Conservation (phyloP, 2,329 filamentous ascomycete species). For the Amphichorda felina region DNA sequence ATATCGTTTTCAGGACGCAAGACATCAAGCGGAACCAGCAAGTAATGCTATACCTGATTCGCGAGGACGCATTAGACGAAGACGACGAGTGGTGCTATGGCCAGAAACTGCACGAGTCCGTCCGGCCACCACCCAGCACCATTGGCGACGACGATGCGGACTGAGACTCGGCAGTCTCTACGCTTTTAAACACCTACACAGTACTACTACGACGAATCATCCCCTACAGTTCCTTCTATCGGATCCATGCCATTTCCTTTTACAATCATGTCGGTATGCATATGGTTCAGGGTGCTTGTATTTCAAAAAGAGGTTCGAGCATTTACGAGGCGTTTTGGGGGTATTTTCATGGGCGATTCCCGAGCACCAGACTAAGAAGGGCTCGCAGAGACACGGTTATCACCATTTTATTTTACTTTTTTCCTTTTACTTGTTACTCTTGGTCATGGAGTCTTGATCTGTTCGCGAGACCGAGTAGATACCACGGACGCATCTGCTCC, state of each 20-base stretch:
- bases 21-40: slow-evolving; percentile 53
- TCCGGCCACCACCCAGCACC: slow-evolving; percentile 38
- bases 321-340: slow-evolving; percentile 16
- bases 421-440: not conserved
- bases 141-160: slow-evolving; percentile 40
- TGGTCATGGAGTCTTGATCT: too few species aligned
- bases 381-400: not conserved
- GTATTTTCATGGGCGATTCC: not conserved
- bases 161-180: slow-evolving; percentile 7
- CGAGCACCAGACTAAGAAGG: too few species aligned
- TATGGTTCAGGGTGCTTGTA: slow-evolving; percentile 1
- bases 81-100: slow-evolving; percentile 55
- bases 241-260: not conserved
- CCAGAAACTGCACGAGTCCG: slow-evolving; percentile 37
- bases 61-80: slow-evolving; percentile 44
- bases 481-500: not conserved
- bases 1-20: slow-evolving; percentile 42
- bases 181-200: not conserved
- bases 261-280: not conserved
- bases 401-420: slow-evolving; percentile 1
- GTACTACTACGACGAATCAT: too few species aligned
- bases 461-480: not conserved
- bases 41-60: slow-evolving; percentile 52
- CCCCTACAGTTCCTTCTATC: too few species aligned
- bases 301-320: slow-evolving; percentile 14